Evolutionary conservation across 768 basidiomycete genomes (phyloP).

Genomic region (Mycena sanguinolenta): DNA sequence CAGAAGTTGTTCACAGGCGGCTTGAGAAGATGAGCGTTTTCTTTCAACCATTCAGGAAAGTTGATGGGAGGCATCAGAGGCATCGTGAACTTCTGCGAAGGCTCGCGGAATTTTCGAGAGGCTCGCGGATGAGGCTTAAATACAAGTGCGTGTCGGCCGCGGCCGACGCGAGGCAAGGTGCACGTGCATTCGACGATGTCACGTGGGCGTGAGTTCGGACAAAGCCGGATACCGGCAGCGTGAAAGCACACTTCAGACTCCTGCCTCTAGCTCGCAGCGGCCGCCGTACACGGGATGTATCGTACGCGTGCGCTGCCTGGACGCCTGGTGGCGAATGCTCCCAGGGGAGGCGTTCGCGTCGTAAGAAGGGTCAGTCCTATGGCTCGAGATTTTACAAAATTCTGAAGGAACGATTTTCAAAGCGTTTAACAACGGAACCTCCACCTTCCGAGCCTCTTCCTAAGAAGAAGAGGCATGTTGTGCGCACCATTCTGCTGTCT

Average conservation of each 20-base stretch:
- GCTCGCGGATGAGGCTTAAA: neutral
- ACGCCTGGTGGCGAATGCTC: constrained; percentile 60
- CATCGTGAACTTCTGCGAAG: too few relatives aligned
- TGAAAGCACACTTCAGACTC: too few relatives aligned
- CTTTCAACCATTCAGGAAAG: constrained; percentile 87
- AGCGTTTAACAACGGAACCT: constrained; percentile 78
- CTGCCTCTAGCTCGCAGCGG: too few relatives aligned
- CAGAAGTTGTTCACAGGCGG: constrained; percentile 96
- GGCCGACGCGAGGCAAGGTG: constrained; percentile 6
- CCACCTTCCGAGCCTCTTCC: constrained; percentile 51
- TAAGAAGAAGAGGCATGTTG: constrained; percentile 66
- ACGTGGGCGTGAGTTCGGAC: neutral
- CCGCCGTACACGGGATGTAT: constrained; percentile 58
- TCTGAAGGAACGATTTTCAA: constrained; percentile 28
- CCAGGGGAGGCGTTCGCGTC: constrained; percentile 64
- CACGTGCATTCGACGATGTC: neutral
- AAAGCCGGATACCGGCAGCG: neutral
- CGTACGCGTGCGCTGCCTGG: constrained; percentile 72
- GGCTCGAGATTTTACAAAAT: neutral
- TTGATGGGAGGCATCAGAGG: constrained; percentile 87
- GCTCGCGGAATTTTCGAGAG: neutral
- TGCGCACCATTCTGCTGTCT: constrained; percentile 75
- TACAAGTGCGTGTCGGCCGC: neutral
- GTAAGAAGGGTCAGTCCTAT: constrained; percentile 63
- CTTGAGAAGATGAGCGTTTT: constrained; percentile 83